These are phyloP conservation scores for Dothideomycetes sp. DNA, from an alignment of 2,329 filamentous ascomycete genomes.

Conservation along the genomic window DNA sequence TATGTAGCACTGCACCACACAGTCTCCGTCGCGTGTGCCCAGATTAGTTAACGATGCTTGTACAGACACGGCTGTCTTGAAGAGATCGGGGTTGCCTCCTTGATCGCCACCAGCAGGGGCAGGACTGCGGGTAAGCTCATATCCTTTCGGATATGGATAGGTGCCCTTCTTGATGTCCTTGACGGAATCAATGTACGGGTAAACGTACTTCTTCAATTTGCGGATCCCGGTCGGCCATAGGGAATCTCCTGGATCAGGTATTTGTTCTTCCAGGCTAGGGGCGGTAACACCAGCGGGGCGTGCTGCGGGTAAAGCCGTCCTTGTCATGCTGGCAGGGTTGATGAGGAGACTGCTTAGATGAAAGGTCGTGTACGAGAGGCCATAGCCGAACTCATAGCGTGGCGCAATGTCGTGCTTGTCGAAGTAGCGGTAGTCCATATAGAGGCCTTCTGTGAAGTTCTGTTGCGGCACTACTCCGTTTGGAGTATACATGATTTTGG, in stretches of 20 bases:
- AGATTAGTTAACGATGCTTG: constrained; percentile 49
- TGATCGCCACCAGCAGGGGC: constrained; percentile 61
- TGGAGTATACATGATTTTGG: constrained; percentile 56
- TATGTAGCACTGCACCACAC: constrained; percentile 49
- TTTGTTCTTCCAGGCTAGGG: constrained; percentile 42
- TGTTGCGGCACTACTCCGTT: constrained; percentile 67
- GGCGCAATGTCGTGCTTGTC: constrained; percentile 65
- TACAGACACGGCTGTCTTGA: constrained; percentile 41
- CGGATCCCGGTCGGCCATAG: constrained; percentile 51
- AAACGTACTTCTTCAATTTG: constrained; percentile 59
- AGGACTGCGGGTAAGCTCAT: constrained; percentile 34
- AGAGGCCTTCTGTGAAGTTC: constrained; percentile 71
- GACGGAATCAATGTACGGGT: constrained; percentile 52
- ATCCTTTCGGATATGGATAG: constrained; percentile 46
- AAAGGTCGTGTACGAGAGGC: constrained; percentile 72
- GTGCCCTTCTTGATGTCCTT: constrained; percentile 34
- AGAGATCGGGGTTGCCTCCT: constrained; percentile 57
- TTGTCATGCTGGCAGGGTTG: constrained; percentile 13
- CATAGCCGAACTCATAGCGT: constrained; percentile 77
- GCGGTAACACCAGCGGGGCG: constrained; percentile 34
- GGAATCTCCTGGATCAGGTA: constrained; percentile 45
- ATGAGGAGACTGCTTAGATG: constrained; percentile 46
- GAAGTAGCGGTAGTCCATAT: constrained; percentile 84
- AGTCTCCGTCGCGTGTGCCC: constrained; percentile 41
- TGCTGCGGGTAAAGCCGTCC: constrained; percentile 31